These are phyloP conservation scores for Lactarius indigo DNA, from an alignment of 768 basidiomycete genomes.

Conservation along the genomic window DNA sequence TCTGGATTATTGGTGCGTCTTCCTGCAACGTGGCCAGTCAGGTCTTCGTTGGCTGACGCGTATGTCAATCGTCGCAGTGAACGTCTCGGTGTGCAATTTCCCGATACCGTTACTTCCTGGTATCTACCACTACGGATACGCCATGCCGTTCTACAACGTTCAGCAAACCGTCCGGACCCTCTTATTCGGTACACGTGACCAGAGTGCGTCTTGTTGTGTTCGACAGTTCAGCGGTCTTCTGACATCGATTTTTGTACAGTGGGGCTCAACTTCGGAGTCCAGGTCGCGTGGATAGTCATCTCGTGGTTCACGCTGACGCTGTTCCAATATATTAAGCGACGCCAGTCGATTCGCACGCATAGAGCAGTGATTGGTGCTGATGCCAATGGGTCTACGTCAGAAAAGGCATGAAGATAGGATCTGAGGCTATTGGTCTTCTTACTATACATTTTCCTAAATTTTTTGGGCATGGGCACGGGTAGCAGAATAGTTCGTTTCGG, in stretches of 20 bases:
- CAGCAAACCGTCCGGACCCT: conserved; percentile 56
- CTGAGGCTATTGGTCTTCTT: background rate
- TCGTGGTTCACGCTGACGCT: conserved; percentile 52
- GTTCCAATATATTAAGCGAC: conserved; percentile 43
- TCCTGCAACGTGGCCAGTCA: background rate
- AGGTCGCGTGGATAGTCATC: conserved; percentile 52
- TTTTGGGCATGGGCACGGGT: background rate
- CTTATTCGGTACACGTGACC: conserved; percentile 62
- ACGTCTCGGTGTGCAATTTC: conserved; percentile 53
- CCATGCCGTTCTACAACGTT: conserved; percentile 69
- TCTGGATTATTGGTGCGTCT: conserved; percentile 58
- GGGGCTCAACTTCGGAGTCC: conserved; percentile 58
- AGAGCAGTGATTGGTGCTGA: background rate
- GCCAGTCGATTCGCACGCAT: conserved; percentile 9
- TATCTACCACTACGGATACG: conserved; percentile 65
- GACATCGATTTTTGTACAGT: conserved; percentile 36
- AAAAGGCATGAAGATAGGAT: background rate
- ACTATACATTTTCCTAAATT: background rate
- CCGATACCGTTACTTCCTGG: conserved; percentile 57
- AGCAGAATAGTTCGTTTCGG: background rate
- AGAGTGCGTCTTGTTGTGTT: conserved; percentile 40
- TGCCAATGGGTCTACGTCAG: background rate
- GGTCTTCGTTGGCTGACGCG: background rate
- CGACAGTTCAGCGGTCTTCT: background rate
- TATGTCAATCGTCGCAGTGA: conserved; percentile 36